Conservation (phyloP, 148 eudicot species). For the Rhododendron griersonianum region DNA sequence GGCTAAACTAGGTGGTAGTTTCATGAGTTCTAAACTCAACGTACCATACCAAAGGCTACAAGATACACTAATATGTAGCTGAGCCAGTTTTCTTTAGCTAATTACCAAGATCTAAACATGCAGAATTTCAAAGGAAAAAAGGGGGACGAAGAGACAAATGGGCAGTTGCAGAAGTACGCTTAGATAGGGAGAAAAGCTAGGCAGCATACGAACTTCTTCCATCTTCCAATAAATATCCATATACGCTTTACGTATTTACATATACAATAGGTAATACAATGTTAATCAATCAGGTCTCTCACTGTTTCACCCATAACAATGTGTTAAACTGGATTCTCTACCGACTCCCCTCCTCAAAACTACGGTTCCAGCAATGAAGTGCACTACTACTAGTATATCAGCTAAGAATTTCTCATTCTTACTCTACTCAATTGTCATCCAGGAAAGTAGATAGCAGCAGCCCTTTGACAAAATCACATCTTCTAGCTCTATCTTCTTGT, state of each 20-base stretch:
- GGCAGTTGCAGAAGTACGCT: not conserved
- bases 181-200: not conserved
- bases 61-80: not conserved
- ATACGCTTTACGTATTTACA: not conserved
- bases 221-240: not conserved
- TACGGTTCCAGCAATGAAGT: not conserved
- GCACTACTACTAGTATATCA: not conserved
- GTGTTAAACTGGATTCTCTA: too few species aligned
- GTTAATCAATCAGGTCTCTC: not conserved
- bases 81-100: not conserved
- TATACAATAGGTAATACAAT: not conserved
- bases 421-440: not conserved
- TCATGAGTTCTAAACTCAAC: not conserved
- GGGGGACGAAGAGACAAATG: too few species aligned
- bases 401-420: not conserved
- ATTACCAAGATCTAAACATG: not conserved
- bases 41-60: not conserved
- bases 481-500: not conserved
- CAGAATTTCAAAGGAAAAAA: not conserved
- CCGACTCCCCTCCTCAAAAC: too few species aligned
- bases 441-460: not conserved
- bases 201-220: not conserved
- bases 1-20: not conserved
- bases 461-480: not conserved
- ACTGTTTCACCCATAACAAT: too few species aligned